These are phyloP conservation scores for Clitoria ternatea DNA, from an alignment of 306 rosid genomes.

Conservation along the genomic window DNA sequence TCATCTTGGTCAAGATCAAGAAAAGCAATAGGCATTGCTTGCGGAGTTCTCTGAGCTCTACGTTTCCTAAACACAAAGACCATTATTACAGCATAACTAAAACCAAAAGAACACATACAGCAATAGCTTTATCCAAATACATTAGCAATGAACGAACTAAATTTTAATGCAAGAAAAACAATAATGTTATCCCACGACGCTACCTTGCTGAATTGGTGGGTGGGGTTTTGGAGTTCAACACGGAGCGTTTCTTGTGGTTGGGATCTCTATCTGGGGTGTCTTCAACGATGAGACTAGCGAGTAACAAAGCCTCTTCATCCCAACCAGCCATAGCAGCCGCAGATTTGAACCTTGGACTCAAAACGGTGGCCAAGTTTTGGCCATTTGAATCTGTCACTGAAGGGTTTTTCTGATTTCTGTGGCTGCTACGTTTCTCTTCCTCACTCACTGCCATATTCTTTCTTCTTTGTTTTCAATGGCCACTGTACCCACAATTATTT, in stretches of 20 bases:
- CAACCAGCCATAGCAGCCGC: conserved; percentile 95
- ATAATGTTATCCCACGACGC: too few species aligned
- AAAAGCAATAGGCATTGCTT: conserved; percentile 41
- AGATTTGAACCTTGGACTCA: conserved; percentile 87
- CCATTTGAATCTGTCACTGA: conserved; percentile 24
- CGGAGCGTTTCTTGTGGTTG: conserved; percentile 46
- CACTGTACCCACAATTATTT: background rate
- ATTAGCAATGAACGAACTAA: too few species aligned
- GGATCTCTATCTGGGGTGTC: conserved; percentile 73
- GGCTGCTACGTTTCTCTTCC: conserved; percentile 37
- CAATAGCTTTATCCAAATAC: too few species aligned
- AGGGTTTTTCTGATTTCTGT: conserved; percentile 22
- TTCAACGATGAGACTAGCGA: conserved; percentile 72
- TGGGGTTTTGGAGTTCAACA: conserved; percentile 55
- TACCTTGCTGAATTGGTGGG: conserved; percentile 67
- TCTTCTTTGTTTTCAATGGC: background rate
- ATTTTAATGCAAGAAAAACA: too few species aligned
- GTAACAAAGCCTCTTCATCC: conserved; percentile 82
- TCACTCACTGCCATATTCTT: conserved; percentile 46
- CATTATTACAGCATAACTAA: background rate
- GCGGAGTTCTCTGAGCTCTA: conserved; percentile 51
- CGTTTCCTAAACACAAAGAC: conserved; percentile 57
- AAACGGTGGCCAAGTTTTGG: conserved; percentile 17
- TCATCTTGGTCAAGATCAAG: conserved; percentile 75
- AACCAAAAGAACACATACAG: too few species aligned